Percentiles rank a stretch among this genome's conserved stretches.
Evolutionary conservation across 441 rosid species (phyloP).

Genomic region (Viola pubescens): DNA sequence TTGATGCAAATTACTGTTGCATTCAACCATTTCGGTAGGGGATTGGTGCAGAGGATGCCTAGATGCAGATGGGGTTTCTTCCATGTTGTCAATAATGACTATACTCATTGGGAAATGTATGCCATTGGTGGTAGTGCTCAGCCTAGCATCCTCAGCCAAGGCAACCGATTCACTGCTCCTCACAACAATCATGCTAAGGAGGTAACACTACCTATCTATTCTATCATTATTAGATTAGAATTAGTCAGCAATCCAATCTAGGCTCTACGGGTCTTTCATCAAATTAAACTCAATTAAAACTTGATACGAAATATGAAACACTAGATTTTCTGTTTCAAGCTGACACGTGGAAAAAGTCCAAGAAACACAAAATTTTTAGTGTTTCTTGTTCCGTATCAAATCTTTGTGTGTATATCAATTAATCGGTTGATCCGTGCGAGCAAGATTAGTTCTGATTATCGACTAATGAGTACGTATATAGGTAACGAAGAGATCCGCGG

Average conservation of each 20-base stretch:
- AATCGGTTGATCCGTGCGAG: too few species aligned
- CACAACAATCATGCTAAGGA: constrained; percentile 15
- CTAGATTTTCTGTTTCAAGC: too few species aligned
- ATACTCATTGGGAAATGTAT: constrained; percentile 64
- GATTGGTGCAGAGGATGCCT: constrained; percentile 64
- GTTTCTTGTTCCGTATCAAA: too few species aligned
- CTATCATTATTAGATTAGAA: background rate
- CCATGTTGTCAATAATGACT: constrained; percentile 74
- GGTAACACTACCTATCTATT: background rate
- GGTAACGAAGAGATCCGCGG: constrained; percentile 35
- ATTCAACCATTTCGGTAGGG: constrained; percentile 61
- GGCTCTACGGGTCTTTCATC: too few species aligned
- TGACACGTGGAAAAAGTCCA: too few species aligned
- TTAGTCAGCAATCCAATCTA: too few species aligned
- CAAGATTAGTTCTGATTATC: background rate
- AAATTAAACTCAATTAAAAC: too few species aligned
- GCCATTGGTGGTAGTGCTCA: constrained; percentile 59
- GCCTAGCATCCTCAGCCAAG: constrained; percentile 72
- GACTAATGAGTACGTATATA: background rate
- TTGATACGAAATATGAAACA: too few species aligned
- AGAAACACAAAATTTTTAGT: too few species aligned
- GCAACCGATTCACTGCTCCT: constrained; percentile 68
- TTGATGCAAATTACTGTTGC: constrained; percentile 64
- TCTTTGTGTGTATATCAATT: too few species aligned
- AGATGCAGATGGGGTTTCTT: constrained; percentile 53